phyloP scores from a whole-genome alignment of 2,329 filamentous ascomycete genomes.

The Sporothrix inflata region DNA sequence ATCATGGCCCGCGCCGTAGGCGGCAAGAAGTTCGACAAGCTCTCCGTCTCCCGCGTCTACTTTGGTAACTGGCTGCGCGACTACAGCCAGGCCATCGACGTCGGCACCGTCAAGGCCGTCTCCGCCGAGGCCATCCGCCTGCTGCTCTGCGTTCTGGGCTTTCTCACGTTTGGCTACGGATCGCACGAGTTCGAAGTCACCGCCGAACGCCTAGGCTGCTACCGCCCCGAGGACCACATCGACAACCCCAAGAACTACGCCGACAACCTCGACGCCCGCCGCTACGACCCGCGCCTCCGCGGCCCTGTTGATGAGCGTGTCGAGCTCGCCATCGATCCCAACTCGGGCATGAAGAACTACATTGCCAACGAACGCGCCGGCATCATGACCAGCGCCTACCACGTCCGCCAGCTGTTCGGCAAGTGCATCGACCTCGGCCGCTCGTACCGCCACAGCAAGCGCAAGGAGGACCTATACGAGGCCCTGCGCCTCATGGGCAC shows the following conservation, averaged over 20 bases:
- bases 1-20: conserved; percentile 62
- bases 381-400: conserved; percentile 79
- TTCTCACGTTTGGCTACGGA: conserved; percentile 84
- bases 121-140: conserved; percentile 90
- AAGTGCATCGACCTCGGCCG: conserved; percentile 80
- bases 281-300: conserved; percentile 80
- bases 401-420: conserved; percentile 74
- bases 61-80: conserved; percentile 96
- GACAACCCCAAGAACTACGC: conserved; percentile 82
- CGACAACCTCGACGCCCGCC: conserved; percentile 81
- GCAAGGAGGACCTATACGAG: conserved; percentile 82
- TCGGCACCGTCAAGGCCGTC: conserved; percentile 88
- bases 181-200: conserved; percentile 87
- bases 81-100: conserved; percentile 92
- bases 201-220: conserved; percentile 75
- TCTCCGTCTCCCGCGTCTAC: conserved; percentile 86
- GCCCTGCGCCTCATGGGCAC: conserved; percentile 85
- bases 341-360: conserved; percentile 86
- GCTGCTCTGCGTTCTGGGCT: conserved; percentile 84
- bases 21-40: conserved; percentile 84
- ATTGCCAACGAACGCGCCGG: conserved; percentile 80
- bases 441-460: conserved; percentile 65
- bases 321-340: conserved; percentile 77
- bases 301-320: conserved; percentile 77
- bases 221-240: conserved; percentile 82